Conservation (phyloP, 768 basidiomycete species). For the Cystofilobasidium ferigula region DNA sequence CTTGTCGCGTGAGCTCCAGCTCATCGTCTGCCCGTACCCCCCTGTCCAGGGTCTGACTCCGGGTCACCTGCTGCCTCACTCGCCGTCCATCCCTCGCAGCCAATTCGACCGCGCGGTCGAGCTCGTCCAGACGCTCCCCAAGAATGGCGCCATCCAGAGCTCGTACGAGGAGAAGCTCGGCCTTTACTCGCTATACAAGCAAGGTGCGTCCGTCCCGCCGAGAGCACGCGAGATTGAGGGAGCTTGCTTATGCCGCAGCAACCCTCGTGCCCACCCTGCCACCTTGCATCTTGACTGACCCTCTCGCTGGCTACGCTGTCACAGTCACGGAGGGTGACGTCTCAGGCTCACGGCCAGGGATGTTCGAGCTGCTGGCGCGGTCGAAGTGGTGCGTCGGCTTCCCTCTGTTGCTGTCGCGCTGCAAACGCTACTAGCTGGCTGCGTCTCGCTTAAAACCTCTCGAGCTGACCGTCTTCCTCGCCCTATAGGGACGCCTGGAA, state of each 20-base stretch:
- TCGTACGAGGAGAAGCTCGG: conserved; percentile 24
- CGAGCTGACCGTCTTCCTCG: neutral
- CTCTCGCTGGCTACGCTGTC: no score
- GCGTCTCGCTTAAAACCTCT: neutral
- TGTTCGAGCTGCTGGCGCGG: conserved; percentile 20
- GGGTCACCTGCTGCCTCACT: neutral
- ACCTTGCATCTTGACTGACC: no score
- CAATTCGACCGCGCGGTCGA: conserved; percentile 18
- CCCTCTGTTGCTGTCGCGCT: neutral
- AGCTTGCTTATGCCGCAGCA: neutral
- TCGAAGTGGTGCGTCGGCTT: conserved; percentile 15
- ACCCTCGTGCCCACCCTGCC: neutral
- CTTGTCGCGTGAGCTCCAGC: neutral
- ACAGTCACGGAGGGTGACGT: conserved; percentile 21
- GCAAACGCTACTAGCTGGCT: no score
- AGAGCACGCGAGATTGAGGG: no score
- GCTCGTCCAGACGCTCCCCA: conserved; percentile 19
- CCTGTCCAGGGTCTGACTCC: neutral
- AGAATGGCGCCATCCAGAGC: conserved; percentile 9
- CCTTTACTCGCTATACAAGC: conserved; percentile 17
- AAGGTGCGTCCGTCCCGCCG: neutral
- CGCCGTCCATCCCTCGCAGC: neutral
- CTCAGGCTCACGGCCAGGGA: conserved; percentile 10
- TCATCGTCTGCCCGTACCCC: neutral
- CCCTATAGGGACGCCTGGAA: conserved; percentile 22